These are phyloP conservation scores for Termitomyces sp. DNA, from an alignment of 768 basidiomycete species.

Conservation along the genomic window DNA sequence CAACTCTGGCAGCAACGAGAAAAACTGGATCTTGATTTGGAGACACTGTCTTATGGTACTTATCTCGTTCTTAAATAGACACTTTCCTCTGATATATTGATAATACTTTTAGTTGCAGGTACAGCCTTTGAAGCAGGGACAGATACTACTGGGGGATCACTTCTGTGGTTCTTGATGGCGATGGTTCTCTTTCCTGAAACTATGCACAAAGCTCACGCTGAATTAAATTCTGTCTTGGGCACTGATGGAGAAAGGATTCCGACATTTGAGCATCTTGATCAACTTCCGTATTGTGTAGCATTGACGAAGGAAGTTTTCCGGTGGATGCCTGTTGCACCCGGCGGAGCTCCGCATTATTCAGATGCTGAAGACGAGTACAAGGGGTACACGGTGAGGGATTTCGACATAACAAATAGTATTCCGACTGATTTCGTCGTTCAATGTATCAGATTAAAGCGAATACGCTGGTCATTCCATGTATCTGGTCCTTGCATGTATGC, in stretches of 20 bases:
- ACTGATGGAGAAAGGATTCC: slow-evolving; percentile 2
- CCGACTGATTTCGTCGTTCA: background rate
- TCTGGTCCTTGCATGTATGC: slow-evolving; percentile 4
- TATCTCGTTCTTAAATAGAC: background rate
- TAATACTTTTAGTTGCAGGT: slow-evolving; percentile 4
- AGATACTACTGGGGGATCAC: slow-evolving; percentile 1
- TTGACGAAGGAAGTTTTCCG: slow-evolving; percentile 10
- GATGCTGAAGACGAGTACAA: slow-evolving; percentile 17
- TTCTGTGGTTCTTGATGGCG: slow-evolving; percentile 11
- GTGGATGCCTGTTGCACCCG: slow-evolving; percentile 13
- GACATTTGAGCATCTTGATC: slow-evolving; percentile 3
- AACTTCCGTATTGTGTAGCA: slow-evolving; percentile 10
- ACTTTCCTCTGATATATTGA: background rate
- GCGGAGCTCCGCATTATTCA: slow-evolving; percentile 11
- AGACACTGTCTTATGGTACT: background rate
- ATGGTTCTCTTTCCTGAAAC: slow-evolving; percentile 14
- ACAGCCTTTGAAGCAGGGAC: slow-evolving; percentile 4
- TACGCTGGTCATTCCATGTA: slow-evolving; percentile 2
- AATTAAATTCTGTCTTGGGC: slow-evolving; percentile 7
- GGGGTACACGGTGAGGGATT: slow-evolving; percentile 2
- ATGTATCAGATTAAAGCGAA: slow-evolving; percentile 2
- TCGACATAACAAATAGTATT: background rate
- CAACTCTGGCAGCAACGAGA: slow-evolving; percentile 7
- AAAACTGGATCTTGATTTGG: slow-evolving; percentile 7
- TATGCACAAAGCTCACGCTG: slow-evolving; percentile 8